Percentiles rank a stretch among this genome's conserved stretches.
These are phyloP conservation scores for Trametes elegans DNA, from an alignment of 768 basidiomycete species.

Conservation along the genomic window DNA sequence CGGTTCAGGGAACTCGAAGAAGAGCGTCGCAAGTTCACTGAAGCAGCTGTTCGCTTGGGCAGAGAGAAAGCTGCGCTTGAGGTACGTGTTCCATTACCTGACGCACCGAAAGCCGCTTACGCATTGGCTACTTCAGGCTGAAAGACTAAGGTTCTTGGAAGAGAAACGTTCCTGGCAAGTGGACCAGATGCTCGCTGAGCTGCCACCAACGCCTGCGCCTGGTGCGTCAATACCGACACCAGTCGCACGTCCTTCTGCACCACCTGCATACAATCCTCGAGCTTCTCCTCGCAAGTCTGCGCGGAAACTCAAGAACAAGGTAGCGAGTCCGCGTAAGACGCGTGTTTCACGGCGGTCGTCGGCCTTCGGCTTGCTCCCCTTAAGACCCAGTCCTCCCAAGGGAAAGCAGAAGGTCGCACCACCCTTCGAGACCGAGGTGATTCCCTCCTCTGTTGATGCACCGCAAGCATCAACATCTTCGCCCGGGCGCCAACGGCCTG, in stretches of 20 bases:
- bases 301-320: constrained; percentile 43
- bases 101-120: neutral
- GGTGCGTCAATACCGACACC: constrained; percentile 28
- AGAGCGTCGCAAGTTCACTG: constrained; percentile 63
- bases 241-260: constrained; percentile 13
- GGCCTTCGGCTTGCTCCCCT: constrained; percentile 31
- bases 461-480: constrained; percentile 8
- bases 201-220: constrained; percentile 42
- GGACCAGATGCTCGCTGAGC: constrained; percentile 57
- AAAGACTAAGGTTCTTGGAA: constrained; percentile 58
- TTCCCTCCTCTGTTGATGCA: constrained; percentile 24
- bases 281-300: constrained; percentile 47
- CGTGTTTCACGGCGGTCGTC: constrained; percentile 47
- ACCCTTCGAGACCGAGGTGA: constrained; percentile 54
- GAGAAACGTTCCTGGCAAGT: constrained; percentile 77
- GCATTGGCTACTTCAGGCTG: constrained; percentile 41
- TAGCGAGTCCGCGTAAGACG: constrained; percentile 42
- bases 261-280: constrained; percentile 27
- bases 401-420: constrained; percentile 45
- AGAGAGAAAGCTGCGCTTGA: constrained; percentile 65
- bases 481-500: constrained; percentile 27
- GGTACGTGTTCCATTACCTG: constrained; percentile 37
- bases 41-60: constrained; percentile 60
- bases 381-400: constrained; percentile 27
- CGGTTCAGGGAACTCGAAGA: constrained; percentile 58